Percentiles rank a stretch among this genome's conserved stretches.
Conservation (phyloP, 148 eudicot genomes). For the Fagopyrum tataricum region DNA sequence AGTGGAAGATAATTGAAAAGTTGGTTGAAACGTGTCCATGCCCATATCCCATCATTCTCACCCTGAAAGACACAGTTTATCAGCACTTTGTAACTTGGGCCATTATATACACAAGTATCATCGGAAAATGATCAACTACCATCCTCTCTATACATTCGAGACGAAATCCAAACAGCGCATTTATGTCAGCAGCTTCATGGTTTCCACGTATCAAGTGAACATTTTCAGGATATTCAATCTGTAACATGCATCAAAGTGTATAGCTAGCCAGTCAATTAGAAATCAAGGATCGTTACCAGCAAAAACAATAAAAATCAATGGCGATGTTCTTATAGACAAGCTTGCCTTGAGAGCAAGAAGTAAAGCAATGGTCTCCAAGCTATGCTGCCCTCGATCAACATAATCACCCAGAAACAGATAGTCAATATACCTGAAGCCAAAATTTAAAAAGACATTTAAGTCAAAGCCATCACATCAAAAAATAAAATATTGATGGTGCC, state of each 20-base stretch:
- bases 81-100: not conserved
- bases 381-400: constrained; percentile 98
- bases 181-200: constrained; percentile 26
- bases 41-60: constrained; percentile 76
- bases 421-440: constrained; percentile 71
- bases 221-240: constrained; percentile 60
- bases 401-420: constrained; percentile 93
- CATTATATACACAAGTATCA: not conserved
- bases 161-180: constrained; percentile 72
- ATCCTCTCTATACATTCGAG: constrained; percentile 75
- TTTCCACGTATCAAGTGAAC: constrained; percentile 64
- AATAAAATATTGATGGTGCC: not conserved
- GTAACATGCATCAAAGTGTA: not conserved
- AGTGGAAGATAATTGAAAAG: constrained; percentile 70
- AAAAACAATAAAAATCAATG: not conserved
- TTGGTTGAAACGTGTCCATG: constrained; percentile 67
- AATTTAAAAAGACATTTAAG: not conserved
- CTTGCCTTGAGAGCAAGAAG: constrained; percentile 91
- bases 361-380: constrained; percentile 93
- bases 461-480: not conserved
- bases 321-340: constrained; percentile 9
- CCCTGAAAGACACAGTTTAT: constrained; percentile 29
- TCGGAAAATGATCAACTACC: constrained; percentile 26
- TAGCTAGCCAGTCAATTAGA: not conserved
- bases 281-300: not conserved